Evolutionary conservation across 2,329 filamentous ascomycete genomes (phyloP).

Genomic region (Fusarium algeriense): DNA sequence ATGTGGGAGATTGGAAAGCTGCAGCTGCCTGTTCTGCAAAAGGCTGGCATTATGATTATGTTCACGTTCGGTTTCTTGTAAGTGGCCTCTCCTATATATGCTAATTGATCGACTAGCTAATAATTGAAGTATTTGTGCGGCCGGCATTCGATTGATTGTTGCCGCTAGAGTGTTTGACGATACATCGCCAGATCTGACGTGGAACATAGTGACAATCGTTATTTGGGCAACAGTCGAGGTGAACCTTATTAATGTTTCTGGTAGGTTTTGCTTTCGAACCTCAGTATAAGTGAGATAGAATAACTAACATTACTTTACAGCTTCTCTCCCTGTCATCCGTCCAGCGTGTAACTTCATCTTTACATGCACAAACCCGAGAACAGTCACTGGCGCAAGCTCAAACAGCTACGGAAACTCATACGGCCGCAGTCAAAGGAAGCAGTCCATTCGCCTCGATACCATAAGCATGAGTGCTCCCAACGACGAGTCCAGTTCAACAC

Average conservation of each 20-base stretch:
- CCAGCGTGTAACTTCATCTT: conserved; percentile 40
- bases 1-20: conserved; percentile 49
- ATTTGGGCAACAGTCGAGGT: conserved; percentile 45
- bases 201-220: conserved; percentile 40
- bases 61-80: conserved; percentile 51
- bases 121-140: conserved; percentile 33
- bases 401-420: conserved; percentile 31
- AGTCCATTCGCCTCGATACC: conserved; percentile 39
- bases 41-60: conserved; percentile 46
- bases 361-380: conserved; percentile 22
- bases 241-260: conserved; percentile 43
- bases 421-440: conserved; percentile 35
- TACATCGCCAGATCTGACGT: conserved; percentile 37
- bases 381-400: conserved; percentile 30
- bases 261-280: conserved; percentile 1
- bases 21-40: conserved; percentile 45
- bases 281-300: rapidly evolving
- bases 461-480: conserved; percentile 14
- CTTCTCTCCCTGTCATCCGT: conserved; percentile 43
- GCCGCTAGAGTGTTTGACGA: conserved; percentile 30
- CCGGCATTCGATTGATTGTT: conserved; percentile 38
- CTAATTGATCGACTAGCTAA: background rate
- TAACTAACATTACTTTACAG: background rate
- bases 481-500: conserved; percentile 40
- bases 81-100: background rate